These are phyloP conservation scores for Exutisphaerella laricina DNA, from an alignment of 2,329 filamentous ascomycete genomes.

Conservation along the genomic window DNA sequence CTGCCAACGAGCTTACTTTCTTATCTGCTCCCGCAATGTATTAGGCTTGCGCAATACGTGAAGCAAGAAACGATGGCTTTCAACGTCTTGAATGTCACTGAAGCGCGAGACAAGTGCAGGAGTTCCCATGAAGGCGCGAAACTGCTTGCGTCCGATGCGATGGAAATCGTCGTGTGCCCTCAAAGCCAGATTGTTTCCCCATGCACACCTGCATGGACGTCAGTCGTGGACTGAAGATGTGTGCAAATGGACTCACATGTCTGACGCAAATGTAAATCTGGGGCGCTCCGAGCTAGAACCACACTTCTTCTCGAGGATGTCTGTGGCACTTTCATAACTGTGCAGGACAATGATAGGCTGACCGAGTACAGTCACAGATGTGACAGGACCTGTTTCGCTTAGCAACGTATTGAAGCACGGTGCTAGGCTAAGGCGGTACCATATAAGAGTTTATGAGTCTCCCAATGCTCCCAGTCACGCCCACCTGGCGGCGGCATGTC, in stretches of 20 bases:
- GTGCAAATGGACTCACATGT: too few relatives aligned
- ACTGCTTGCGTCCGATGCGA: slow-evolving; percentile 41
- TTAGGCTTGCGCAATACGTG: slow-evolving; percentile 37
- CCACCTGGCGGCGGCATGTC: slow-evolving; percentile 24
- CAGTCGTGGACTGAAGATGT: too few relatives aligned
- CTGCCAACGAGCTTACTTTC: slow-evolving; percentile 28
- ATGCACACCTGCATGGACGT: slow-evolving; percentile 29
- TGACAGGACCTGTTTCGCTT: slow-evolving; percentile 27
- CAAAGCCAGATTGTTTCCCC: slow-evolving; percentile 32
- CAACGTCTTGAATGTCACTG: slow-evolving; percentile 40
- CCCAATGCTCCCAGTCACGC: slow-evolving; percentile 39
- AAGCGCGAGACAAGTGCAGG: slow-evolving; percentile 38
- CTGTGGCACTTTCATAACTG: slow-evolving; percentile 33
- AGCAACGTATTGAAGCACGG: too few relatives aligned
- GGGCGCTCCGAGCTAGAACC: slow-evolving; percentile 36
- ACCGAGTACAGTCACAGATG: slow-evolving; percentile 40
- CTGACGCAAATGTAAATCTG: slow-evolving; percentile 19
- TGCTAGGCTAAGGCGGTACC: too few relatives aligned
- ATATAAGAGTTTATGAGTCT: too few relatives aligned
- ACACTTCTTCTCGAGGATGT: slow-evolving; percentile 38
- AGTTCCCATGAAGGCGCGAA: slow-evolving; percentile 44
- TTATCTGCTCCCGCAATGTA: slow-evolving; percentile 38
- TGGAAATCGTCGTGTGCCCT: slow-evolving; percentile 6
- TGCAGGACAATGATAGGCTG: slow-evolving; percentile 41
- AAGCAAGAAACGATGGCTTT: slow-evolving; percentile 42